phyloP scores from a whole-genome alignment of 805 yeast species.

The Metschnikowia gruessii region DNA sequence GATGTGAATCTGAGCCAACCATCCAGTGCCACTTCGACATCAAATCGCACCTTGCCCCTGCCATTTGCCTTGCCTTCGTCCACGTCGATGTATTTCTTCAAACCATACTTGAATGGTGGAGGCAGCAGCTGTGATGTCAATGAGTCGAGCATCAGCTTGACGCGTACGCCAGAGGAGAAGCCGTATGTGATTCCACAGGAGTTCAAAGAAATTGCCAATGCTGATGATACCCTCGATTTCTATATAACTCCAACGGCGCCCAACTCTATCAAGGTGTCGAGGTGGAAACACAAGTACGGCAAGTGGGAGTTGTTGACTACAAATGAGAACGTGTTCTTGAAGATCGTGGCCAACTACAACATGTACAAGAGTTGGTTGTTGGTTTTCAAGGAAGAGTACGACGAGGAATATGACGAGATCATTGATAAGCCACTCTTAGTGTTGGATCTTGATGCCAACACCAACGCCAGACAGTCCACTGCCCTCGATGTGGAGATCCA shows the following conservation, averaged over 20 bases:
- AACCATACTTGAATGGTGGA: constrained; percentile 22
- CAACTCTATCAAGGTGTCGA: constrained; percentile 38
- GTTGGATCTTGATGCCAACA: constrained; percentile 27
- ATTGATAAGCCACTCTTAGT: constrained; percentile 38
- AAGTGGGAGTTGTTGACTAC: constrained; percentile 45
- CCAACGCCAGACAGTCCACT: constrained; percentile 32
- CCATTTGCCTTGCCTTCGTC: constrained; percentile 48
- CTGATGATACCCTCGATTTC: constrained; percentile 37
- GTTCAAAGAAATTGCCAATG: constrained; percentile 37
- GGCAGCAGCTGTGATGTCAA: constrained; percentile 4
- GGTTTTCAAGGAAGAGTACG: constrained; percentile 40
- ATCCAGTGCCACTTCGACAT: constrained; percentile 15
- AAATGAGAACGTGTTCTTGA: constrained; percentile 35
- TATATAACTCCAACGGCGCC: constrained; percentile 35
- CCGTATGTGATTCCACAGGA: constrained; percentile 33
- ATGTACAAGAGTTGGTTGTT: constrained; percentile 36
- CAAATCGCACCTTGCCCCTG: constrained; percentile 27
- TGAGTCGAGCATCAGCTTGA: constrained; percentile 5
- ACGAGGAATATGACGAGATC: constrained; percentile 27
- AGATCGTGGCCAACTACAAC: constrained; percentile 39
- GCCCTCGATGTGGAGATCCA: constrained; percentile 41
- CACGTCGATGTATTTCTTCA: constrained; percentile 40
- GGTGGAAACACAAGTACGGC: constrained; percentile 41
- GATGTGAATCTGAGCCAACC: constrained; percentile 12
- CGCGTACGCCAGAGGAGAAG: constrained; percentile 16